A percentile compares a stretch with the other conserved stretches of the same genome.
These are phyloP conservation scores for Spencermartinsiella europaea DNA, from an alignment of 805 yeast genomes.

Conservation along the genomic window DNA sequence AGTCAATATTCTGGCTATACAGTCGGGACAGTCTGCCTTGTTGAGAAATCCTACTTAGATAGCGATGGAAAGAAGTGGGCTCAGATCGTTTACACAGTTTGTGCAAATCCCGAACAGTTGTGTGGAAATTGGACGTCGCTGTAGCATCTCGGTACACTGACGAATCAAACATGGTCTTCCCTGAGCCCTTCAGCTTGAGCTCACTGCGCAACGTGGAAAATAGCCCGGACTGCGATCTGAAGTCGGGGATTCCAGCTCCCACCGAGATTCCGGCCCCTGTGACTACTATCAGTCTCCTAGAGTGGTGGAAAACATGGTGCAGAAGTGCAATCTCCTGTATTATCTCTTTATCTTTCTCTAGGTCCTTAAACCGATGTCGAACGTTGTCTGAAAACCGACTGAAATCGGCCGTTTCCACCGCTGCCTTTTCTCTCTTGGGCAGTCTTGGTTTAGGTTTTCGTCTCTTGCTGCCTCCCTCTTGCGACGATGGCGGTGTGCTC, in stretches of 20 bases:
- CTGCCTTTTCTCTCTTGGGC: slow-evolving; percentile 9
- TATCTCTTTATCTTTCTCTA: slow-evolving; percentile 6
- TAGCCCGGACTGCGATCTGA: slow-evolving; percentile 67
- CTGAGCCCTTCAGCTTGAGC: slow-evolving; percentile 36
- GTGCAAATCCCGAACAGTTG: slow-evolving; percentile 63
- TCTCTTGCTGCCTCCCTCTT: not conserved
- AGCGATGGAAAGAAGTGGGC: slow-evolving; percentile 72
- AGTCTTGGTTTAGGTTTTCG: slow-evolving; percentile 13
- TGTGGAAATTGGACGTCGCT: slow-evolving; percentile 61
- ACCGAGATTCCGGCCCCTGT: slow-evolving; percentile 93
- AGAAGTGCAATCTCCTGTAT: slow-evolving; percentile 39
- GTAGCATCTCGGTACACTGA: slow-evolving; percentile 63
- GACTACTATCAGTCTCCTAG: slow-evolving; percentile 57
- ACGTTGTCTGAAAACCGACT: not conserved
- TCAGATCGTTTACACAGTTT: slow-evolving; percentile 47
- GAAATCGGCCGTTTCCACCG: slow-evolving; percentile 12
- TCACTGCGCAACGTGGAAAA: slow-evolving; percentile 48
- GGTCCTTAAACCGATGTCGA: not conserved
- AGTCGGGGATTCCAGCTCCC: slow-evolving; percentile 86
- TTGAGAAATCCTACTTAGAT: slow-evolving; percentile 53
- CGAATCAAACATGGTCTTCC: slow-evolving; percentile 75
- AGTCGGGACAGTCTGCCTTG: slow-evolving; percentile 64
- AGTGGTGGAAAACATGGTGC: slow-evolving; percentile 47
- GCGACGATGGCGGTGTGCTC: slow-evolving; percentile 4
- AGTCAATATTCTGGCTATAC: slow-evolving; percentile 86